Evolutionary conservation across 2,329 filamentous ascomycete genomes (phyloP), one percentile per base, ranked within the genome.

Genomic region (Colletotrichum sp.): DNA sequence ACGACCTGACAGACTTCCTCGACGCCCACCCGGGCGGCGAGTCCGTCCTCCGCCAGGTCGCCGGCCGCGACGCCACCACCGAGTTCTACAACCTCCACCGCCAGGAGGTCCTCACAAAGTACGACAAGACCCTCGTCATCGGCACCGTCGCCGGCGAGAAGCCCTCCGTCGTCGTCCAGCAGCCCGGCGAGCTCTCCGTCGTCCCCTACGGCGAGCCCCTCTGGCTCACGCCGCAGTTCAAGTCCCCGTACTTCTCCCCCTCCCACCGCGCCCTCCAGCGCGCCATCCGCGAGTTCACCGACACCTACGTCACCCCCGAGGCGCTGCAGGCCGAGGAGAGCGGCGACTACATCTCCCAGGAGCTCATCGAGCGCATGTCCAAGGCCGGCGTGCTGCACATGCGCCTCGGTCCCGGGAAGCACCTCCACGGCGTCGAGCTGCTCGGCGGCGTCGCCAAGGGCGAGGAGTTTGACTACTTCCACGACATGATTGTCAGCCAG

Each of bases 31-130:
- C 95, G 1, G 95, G 95, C 79, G 95, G 95, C 80, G 92, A 93
- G 80, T 92, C 94, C 59, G 95, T 98, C 28, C 91, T 98, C 48
- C 90, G 91, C 70, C 95, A 98, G 85, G 91, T 96, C 64, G 95
- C 94, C 34, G 95, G 95, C 77, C 90, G 92, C 79, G 95, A 98
- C 82, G 95, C 95, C 67, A 98, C 95, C 3, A 87, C 90, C 44
- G 94, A 93, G 72, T 98, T 98, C 85, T 98, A 98, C 91, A 98
- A 98, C 87, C 92, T 98, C 69, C 96, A 98, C 86, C 90, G 95
- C 30, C 95, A 98, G 80, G 95, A 98, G 85, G 94, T 98, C n/a
- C 90, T 98, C 13, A 87, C 92, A 76, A 96, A 96, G 84, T 98
- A 98, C 88, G 86, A 89, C 63, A 88, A 91, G 80, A 71, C 69